These are phyloP conservation scores for Platanthera guangdongensis DNA, from an alignment of 106 monocot species.

Conservation along the genomic window DNA sequence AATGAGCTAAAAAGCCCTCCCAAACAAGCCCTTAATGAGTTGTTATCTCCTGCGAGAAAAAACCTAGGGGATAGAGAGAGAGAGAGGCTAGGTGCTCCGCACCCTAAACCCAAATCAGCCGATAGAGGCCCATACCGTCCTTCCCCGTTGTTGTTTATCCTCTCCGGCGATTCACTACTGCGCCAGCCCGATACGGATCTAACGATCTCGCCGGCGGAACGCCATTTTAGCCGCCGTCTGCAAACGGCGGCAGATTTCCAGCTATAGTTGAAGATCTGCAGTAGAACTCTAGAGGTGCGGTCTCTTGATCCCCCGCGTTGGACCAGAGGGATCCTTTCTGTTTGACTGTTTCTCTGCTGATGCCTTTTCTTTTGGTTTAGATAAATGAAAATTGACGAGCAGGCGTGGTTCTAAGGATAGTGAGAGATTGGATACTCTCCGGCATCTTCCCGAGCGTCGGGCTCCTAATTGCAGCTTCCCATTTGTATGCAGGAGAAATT, in stretches of 20 bases:
- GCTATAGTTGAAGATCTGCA: not conserved
- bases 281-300: not conserved
- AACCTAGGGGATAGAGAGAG: not conserved
- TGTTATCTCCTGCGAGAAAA: not conserved
- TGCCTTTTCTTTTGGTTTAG: not conserved
- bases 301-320: not conserved
- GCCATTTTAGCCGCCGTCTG: not conserved
- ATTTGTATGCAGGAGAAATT: not conserved
- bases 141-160: not conserved
- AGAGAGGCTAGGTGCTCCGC: not conserved
- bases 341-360: not conserved
- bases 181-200: not conserved
- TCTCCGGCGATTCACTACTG: not conserved
- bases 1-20: no score
- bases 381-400: not conserved
- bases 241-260: not conserved
- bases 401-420: not conserved
- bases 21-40: no score
- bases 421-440: not conserved
- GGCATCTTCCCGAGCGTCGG: not conserved
- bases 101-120: not conserved
- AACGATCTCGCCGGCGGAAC: not conserved
- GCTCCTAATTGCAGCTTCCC: not conserved
- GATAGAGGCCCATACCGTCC: not conserved
- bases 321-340: not conserved